A percentile compares a stretch with the other conserved stretches of the same genome.
These are phyloP conservation scores for Aspergillus pseudoglaucus DNA, from an alignment of 2,329 filamentous ascomycete species.

Conservation along the genomic window DNA sequence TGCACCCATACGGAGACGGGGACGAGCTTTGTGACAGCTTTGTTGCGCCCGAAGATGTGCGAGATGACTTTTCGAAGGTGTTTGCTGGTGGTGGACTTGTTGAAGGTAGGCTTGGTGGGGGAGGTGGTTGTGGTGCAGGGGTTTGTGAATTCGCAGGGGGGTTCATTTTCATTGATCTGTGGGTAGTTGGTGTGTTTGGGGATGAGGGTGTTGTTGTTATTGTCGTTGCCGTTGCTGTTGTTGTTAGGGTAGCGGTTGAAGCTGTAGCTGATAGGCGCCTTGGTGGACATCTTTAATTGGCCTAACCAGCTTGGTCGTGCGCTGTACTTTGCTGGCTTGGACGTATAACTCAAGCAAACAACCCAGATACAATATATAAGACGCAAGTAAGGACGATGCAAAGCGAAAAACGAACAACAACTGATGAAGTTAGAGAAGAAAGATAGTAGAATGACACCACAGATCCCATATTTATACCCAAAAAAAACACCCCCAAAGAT, in stretches of 20 bases:
- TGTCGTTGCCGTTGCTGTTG: neutral
- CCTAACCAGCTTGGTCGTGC: neutral
- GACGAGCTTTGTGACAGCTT: slow-evolving; percentile 65
- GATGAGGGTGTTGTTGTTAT: neutral
- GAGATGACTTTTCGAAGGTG: slow-evolving; percentile 68
- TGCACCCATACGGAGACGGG: slow-evolving; percentile 66
- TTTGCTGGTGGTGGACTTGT: neutral
- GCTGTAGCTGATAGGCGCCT: too few relatives aligned
- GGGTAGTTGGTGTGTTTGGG: neutral
- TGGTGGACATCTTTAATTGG: neutral
- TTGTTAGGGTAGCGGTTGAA: neutral
- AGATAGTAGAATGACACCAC: neutral
- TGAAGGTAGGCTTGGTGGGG: slow-evolving; percentile 7
- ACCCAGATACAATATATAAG: neutral
- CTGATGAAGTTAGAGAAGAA: neutral
- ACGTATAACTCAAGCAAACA: too few relatives aligned
- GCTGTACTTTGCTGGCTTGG: neutral
- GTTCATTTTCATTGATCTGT: neutral
- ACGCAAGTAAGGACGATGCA: neutral
- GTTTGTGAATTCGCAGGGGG: slow-evolving; percentile 9
- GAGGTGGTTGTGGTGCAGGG: slow-evolving; percentile 5
- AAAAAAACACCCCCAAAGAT: too few relatives aligned
- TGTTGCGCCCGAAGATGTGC: slow-evolving; percentile 78
- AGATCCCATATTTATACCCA: too few relatives aligned
- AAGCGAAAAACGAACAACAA: neutral